Evolutionary conservation across 352 stramenopile species (phyloP).

Genomic region (Globisporangium perplexum): DNA sequence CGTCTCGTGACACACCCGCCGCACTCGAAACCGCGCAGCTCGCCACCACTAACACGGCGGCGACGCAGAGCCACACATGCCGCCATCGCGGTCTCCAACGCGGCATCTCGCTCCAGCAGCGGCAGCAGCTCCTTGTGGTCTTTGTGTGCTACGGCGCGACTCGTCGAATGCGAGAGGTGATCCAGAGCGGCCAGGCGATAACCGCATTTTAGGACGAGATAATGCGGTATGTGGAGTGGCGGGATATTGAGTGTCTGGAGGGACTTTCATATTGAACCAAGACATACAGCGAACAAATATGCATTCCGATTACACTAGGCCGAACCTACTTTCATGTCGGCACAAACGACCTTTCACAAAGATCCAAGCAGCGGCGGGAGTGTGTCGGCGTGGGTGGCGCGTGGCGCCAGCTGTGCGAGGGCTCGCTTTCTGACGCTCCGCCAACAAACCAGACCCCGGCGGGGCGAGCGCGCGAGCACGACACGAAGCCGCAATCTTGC

Average conservation of each 20-base stretch:
- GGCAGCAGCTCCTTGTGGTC: not conserved
- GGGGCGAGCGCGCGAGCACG: conserved; percentile 6
- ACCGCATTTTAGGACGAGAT: no score
- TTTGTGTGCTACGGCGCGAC: not conserved
- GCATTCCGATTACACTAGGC: no score
- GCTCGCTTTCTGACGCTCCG: no score
- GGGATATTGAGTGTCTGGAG: no score
- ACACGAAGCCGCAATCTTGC: conserved; percentile 91
- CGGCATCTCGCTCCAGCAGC: not conserved
- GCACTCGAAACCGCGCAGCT: not conserved
- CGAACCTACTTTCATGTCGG: no score
- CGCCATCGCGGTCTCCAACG: not conserved
- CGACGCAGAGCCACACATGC: not conserved
- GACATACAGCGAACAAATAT: no score
- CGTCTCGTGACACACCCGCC: not conserved
- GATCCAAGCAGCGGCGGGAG: not conserved
- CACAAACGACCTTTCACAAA: no score
- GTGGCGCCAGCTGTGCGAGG: no score
- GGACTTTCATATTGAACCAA: no score
- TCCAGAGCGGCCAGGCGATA: no score
- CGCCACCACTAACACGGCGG: conserved; percentile 15
- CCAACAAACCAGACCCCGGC: conserved; percentile 4
- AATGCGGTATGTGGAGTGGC: no score
- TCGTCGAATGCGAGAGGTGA: not conserved
- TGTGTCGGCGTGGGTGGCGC: no score